Evolutionary conservation across 176 grass and related monocot species (phyloP), one percentile per base, ranked within the genome.

Genomic region (Alloteropsis semialata): DNA sequence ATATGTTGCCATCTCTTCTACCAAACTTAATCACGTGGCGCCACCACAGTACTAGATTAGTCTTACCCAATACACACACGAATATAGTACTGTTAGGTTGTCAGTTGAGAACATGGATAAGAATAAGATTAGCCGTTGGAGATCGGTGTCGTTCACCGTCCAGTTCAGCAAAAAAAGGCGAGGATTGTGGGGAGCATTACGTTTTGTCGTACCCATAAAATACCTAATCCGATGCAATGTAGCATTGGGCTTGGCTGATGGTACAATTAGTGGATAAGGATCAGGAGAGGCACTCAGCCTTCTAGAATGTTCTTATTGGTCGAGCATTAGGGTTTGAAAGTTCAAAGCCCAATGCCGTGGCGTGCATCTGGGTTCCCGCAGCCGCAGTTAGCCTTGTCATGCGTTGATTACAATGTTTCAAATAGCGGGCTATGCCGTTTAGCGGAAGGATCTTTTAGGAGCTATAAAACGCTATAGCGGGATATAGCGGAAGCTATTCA

Each of bases 321-420:
- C 10, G 6, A 21, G 58, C 39, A 28, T 16, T 75, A 37, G 38
- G 9, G n/a, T 68, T 84, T 84, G 56, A 78, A 78, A 79, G 46
- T 48, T 79, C 75, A 80, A 74, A 49, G n/a, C 45, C 57, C 17
- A 24, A 65, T 56, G 86, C 45, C 28, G 42, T 61, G 72, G 62
- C 70, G 86, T 51, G 9, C 64, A 5, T 51, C n/a, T n/a, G n/a
- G 24, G 78, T 55, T 70, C 75, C 55, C 34, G 29, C 73, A 19
- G 27, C 37, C 42, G 78, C 76, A 64, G 53, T 74, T 84, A 84
- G 32, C 29, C 24, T 33, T 65, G 43, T 39, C 63, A 72, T 65
- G 81, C 87, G 81, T n/a, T 70, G 87, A 88, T 74, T 58, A 66
- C 22, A n/a, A n/a, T n/a, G n/a, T n/a, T n/a, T n/a, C n/a, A n/a